phyloP scores from a whole-genome alignment of 495 filamentous ascomycete genomes.

The Lophiostoma macrostomum region DNA sequence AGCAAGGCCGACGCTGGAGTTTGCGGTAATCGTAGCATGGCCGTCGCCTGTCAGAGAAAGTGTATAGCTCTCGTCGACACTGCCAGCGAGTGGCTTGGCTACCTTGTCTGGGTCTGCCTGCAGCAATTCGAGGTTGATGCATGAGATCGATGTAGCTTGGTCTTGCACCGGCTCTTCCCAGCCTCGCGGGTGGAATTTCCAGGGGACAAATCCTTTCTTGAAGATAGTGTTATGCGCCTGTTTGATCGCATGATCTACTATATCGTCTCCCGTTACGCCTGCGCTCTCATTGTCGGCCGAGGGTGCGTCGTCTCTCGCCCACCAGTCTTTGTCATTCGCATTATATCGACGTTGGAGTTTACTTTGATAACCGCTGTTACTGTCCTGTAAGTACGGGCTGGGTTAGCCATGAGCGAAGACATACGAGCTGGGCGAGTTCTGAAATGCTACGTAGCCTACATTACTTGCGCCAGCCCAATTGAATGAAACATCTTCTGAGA shows the following conservation, averaged over 20 bases:
- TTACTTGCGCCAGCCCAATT: conserved; percentile 55
- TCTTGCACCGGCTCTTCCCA: conserved; percentile 55
- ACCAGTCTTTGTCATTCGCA: conserved; percentile 3
- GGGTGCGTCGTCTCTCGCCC: conserved; percentile 1
- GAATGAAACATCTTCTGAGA: conserved; percentile 46
- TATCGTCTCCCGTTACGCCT: conserved; percentile 28
- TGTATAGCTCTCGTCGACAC: conserved; percentile 71
- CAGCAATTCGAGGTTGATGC: conserved; percentile 59
- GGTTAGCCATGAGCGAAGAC: conserved; percentile 1
- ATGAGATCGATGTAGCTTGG: conserved; percentile 48
- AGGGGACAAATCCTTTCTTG: conserved; percentile 63
- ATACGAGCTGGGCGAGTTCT: background rate
- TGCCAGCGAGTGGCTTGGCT: conserved; percentile 57
- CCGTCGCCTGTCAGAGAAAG: conserved; percentile 55
- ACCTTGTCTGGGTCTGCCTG: conserved; percentile 50
- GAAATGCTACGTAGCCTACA: conserved; percentile 21
- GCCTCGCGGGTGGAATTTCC: conserved; percentile 66
- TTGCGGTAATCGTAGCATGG: conserved; percentile 56
- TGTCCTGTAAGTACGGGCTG: conserved; percentile 4
- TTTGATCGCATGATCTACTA: conserved; percentile 45
- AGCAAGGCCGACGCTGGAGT: conserved; percentile 62
- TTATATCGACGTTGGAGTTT: no score
- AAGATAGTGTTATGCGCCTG: conserved; percentile 54
- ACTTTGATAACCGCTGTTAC: background rate
- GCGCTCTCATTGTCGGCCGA: no score